phyloP scores from a whole-genome alignment of 2,329 filamentous ascomycete genomes.

The Pseudogymnoascus sp. region DNA sequence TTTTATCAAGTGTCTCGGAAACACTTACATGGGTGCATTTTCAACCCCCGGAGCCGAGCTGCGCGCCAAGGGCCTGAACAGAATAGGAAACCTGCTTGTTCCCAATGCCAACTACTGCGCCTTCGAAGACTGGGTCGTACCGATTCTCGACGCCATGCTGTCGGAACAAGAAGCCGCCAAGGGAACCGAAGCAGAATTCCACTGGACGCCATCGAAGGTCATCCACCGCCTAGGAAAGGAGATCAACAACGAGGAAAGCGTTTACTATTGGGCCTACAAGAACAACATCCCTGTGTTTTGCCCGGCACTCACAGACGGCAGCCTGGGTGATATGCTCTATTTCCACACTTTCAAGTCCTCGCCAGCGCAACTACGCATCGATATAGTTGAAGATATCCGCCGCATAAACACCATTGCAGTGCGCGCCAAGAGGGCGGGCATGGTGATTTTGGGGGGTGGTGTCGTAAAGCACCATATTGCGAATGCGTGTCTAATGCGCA shows the following conservation, averaged over 20 bases:
- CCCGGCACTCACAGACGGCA: constrained; percentile 89
- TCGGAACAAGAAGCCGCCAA: constrained; percentile 82
- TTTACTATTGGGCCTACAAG: constrained; percentile 96
- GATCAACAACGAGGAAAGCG: constrained; percentile 84
- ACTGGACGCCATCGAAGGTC: constrained; percentile 91
- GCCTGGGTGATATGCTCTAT: constrained; percentile 94
- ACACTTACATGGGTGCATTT: constrained; percentile 89
- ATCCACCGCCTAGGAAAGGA: constrained; percentile 85
- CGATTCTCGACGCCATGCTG: constrained; percentile 89
- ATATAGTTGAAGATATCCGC: constrained; percentile 90
- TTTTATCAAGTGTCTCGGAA: constrained; percentile 93
- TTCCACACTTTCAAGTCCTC: constrained; percentile 94
- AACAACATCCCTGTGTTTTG: constrained; percentile 97
- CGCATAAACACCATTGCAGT: constrained; percentile 88
- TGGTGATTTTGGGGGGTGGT: constrained; percentile 91
- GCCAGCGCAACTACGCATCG: constrained; percentile 70
- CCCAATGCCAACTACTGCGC: constrained; percentile 96
- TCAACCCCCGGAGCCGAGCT: constrained; percentile 66
- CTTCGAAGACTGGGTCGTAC: constrained; percentile 96
- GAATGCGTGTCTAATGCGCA: constrained; percentile 94
- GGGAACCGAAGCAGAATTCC: constrained; percentile 57
- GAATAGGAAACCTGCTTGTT: constrained; percentile 91
- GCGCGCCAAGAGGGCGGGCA: constrained; percentile 76
- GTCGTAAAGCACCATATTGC: constrained; percentile 98
- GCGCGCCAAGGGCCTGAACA: constrained; percentile 79